These are phyloP conservation scores for Crithidia expoeki DNA, from an alignment of 208 protist genomes.

Conservation along the genomic window DNA sequence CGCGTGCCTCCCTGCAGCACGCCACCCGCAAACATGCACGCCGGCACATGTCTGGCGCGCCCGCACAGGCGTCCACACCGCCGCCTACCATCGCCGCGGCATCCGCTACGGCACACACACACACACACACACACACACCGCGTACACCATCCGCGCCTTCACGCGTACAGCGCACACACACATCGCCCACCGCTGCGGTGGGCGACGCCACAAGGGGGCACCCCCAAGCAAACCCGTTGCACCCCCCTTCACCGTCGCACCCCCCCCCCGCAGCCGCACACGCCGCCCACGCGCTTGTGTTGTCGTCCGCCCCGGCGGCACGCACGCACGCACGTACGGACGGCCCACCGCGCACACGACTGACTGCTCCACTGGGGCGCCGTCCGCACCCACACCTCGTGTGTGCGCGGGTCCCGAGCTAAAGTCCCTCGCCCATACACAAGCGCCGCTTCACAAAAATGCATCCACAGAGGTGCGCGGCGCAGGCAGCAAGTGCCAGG, in stretches of 20 bases:
- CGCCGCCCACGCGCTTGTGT: neutral
- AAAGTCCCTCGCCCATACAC: conserved; percentile 76
- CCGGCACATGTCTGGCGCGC: conserved; percentile 4
- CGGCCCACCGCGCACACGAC: conserved; percentile 27
- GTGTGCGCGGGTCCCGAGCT: conserved; percentile 56
- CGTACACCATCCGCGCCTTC: too few species aligned
- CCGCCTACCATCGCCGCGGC: conserved; percentile 10
- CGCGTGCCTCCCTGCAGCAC: conserved; percentile 3
- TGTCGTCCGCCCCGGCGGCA: neutral
- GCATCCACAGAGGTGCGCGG: conserved; percentile 1
- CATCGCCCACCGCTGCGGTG: conserved; percentile 23
- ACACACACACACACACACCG: conserved; percentile 17
- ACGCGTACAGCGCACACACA: conserved; percentile 6
- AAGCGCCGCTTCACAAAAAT: neutral
- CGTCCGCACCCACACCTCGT: conserved; percentile 21
- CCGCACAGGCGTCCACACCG: conserved; percentile 10
- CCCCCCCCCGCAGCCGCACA: conserved; percentile 30
- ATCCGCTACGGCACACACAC: conserved; percentile 1
- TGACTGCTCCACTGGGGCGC: conserved; percentile 33
- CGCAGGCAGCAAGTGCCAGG: conserved; percentile 63
- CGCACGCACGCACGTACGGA: too few species aligned
- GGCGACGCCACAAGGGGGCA: conserved; percentile 15
- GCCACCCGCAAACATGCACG: conserved; percentile 5
- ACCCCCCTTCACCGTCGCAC: conserved; percentile 11
- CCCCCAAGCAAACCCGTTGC: conserved; percentile 63